Base-by-base conservation (phyloP, 257 asterid species). In the Solanum ossicruentum region DNA sequence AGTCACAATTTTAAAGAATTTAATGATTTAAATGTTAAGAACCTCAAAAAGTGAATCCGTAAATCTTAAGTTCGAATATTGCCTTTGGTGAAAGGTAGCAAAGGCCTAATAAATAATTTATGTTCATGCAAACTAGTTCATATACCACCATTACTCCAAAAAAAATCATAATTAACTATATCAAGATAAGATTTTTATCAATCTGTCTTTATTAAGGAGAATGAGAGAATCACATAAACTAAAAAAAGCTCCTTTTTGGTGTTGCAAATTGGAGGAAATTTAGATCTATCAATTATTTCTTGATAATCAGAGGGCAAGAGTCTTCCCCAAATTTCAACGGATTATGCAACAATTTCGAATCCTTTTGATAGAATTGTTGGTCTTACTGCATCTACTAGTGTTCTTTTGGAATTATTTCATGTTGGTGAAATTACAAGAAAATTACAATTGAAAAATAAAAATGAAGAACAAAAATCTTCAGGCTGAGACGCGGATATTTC, bases 311-410 rank as follows among this genome's bases (percentile, higher is more conserved):
- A 66, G 3, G 90, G 91, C 36, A 87, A 88, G 70, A 86, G 85
- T 1, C 54, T 56, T 54, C 71, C 84, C 90, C 90, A 12, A 11
- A 61, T 10, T 61, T 23, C 10, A 61, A 11, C 18, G 2, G 1
- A 61, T 23, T 61, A 7, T 21, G 9, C 17, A 11, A 10, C 4
- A 61, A 80, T 56, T 49, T 90, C 84, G 85, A 88, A 84, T 3
- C 17, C 51, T 17, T 15, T 5, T 3, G 87, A 86, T 83, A 83
- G 84, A 89, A 92, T 82, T 1, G 89, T 82, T 1, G 89, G 84
- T 85, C 88, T 84, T 26, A 86, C 83, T 6, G 91, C 91, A 80
- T 92, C 93, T 77, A 41, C 52, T 13, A 94, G 87, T 1, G 91
- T 90, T 81, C 20, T 93, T 90, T 32, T 32, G 36, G 36, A 32